Percentiles rank a stretch among this genome's conserved stretches.
These are phyloP conservation scores for Amanita rimosa DNA, from an alignment of 768 basidiomycete genomes.

Conservation along the genomic window DNA sequence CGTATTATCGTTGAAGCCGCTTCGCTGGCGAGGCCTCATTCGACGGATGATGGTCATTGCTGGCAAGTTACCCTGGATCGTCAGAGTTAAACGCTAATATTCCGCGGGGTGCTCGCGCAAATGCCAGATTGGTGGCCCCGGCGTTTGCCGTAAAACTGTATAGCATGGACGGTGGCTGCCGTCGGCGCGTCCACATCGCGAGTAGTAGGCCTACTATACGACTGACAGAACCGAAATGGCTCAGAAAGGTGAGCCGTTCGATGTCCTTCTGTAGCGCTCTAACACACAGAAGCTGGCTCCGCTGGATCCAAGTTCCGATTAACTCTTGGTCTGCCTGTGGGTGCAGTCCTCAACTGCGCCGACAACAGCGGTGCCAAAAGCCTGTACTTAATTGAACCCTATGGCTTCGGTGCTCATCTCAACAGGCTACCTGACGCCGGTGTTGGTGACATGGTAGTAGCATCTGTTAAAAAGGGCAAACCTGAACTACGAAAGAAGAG, in stretches of 20 bases:
- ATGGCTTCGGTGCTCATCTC: constrained; percentile 89
- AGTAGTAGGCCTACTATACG: too few relatives aligned
- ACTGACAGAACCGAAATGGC: constrained; percentile 1
- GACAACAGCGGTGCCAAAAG: constrained; percentile 99
- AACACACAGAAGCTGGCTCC: constrained; percentile 38
- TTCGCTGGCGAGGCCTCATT: too few relatives aligned
- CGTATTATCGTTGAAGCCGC: too few relatives aligned
- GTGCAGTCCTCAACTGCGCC: constrained; percentile 93
- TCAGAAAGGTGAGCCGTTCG: constrained; percentile 5
- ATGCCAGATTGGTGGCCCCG: too few relatives aligned
- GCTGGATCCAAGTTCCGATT: constrained; percentile 96
- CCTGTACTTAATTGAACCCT: constrained; percentile 90
- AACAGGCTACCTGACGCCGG: constrained; percentile 96
- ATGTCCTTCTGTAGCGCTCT: not conserved
- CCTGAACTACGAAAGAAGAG: constrained; percentile 99
- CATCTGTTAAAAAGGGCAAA: constrained; percentile 99
- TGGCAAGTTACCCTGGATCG: too few relatives aligned
- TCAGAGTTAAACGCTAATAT: too few relatives aligned
- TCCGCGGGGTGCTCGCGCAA: too few relatives aligned
- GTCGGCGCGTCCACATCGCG: constrained; percentile 7
- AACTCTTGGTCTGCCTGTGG: constrained; percentile 88
- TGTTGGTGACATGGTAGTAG: constrained; percentile 93
- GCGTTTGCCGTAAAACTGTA: constrained; percentile 19
- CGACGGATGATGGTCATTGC: too few relatives aligned
- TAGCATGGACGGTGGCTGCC: constrained; percentile 13